phyloP scores from a whole-genome alignment of 2,329 filamentous ascomycete species.

The Penicillium thymicola region DNA sequence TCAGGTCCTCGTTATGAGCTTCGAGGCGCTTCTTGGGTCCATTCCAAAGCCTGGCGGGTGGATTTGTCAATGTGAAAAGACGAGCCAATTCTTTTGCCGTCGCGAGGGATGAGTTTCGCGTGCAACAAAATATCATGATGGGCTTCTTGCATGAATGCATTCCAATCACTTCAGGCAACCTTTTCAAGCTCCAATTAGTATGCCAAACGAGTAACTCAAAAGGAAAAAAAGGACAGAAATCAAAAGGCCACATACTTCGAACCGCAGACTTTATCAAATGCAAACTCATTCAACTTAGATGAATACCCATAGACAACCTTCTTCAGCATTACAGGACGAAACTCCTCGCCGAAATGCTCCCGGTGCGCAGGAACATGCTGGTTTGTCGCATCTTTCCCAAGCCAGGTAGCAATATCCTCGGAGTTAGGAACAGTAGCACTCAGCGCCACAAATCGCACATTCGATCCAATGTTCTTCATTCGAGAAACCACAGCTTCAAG shows the following conservation, averaged over 20 bases:
- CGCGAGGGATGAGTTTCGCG: conserved; percentile 64
- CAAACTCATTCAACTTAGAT: conserved; percentile 65
- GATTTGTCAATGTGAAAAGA: conserved; percentile 57
- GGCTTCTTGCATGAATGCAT: conserved; percentile 69
- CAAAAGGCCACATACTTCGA: conserved; percentile 45
- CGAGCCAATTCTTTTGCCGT: conserved; percentile 67
- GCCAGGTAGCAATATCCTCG: conserved; percentile 73
- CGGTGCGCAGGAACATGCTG: conserved; percentile 61
- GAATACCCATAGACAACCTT: conserved; percentile 75
- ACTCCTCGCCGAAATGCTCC: conserved; percentile 74
- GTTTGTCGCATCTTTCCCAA: conserved; percentile 63
- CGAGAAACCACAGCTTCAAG: conserved; percentile 80
- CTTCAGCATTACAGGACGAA: conserved; percentile 71
- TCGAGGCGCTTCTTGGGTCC: conserved; percentile 51
- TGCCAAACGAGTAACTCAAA: background rate
- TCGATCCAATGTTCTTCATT: conserved; percentile 75
- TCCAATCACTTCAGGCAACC: conserved; percentile 63
- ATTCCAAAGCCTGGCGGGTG: conserved; percentile 61
- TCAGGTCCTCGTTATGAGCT: conserved; percentile 60
- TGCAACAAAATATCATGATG: conserved; percentile 80
- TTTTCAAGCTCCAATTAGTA: conserved; percentile 29
- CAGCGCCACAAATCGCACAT: conserved; percentile 74
- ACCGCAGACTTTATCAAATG: conserved; percentile 69
- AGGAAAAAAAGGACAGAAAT: background rate
- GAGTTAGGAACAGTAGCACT: conserved; percentile 84